Evolutionary conservation across 176 grass and related monocot species (phyloP).

Genomic region (Carex myosuroides): DNA sequence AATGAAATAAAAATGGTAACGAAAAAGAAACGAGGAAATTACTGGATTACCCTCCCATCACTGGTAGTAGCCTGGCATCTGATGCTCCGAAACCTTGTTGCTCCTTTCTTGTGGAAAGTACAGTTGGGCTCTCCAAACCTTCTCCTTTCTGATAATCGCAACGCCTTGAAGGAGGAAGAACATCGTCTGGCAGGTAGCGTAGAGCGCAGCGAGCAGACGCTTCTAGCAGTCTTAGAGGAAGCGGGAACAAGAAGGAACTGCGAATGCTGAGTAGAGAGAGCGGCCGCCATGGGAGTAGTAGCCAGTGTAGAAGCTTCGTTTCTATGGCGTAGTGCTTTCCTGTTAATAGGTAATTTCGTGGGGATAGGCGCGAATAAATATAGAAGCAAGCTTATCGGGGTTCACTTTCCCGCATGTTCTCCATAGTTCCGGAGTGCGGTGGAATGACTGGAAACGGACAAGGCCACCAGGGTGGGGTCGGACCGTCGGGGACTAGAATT

Average conservation of each 20-base stretch:
- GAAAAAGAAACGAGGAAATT: neutral
- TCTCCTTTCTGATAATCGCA: conserved; percentile 30
- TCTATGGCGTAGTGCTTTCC: neutral
- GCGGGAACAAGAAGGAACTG: neutral
- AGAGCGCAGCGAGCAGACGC: neutral
- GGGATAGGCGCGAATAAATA: neutral
- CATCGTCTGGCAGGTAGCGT: conserved; percentile 10
- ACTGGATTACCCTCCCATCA: conserved; percentile 40
- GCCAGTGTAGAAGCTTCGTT: neutral
- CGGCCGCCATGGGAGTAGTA: conserved; percentile 12
- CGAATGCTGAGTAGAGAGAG: conserved; percentile 9
- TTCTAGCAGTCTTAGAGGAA: conserved; percentile 2
- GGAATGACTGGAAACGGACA: neutral
- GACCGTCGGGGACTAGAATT: too few species aligned
- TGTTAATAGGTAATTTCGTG: neutral
- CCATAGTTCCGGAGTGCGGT: conserved; percentile 10
- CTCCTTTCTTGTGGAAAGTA: conserved; percentile 12
- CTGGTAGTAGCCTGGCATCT: conserved; percentile 37
- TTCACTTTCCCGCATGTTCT: conserved; percentile 17
- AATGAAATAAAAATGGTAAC: neutral
- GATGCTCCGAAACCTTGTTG: conserved; percentile 2
- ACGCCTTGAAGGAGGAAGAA: conserved; percentile 8
- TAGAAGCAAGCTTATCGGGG: neutral
- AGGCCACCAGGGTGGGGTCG: too few species aligned
- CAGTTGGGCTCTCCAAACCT: conserved; percentile 7